phyloP scores from a whole-genome alignment of 192 early-diverging fungal genomes.

The Obelidium mucronatum region DNA sequence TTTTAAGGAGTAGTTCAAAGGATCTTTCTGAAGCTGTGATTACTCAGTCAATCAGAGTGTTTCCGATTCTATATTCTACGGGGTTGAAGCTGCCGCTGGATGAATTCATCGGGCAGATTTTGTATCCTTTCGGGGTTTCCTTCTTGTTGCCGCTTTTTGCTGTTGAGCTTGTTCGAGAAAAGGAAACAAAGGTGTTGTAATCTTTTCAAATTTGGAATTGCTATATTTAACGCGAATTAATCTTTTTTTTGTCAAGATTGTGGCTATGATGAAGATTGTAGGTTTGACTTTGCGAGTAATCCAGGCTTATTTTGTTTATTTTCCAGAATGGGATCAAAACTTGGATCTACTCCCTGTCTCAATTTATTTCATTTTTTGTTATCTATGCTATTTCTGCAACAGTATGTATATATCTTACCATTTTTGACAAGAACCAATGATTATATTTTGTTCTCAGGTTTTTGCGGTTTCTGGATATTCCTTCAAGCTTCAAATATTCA shows the following conservation, averaged over 20 bases:
- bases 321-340: constrained; percentile 65
- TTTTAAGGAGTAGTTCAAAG: constrained; percentile 42
- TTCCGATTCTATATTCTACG: constrained; percentile 61
- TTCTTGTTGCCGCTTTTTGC: constrained; percentile 78
- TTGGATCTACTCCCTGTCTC: constrained; percentile 66
- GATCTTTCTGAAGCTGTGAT: constrained; percentile 51
- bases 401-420: too few species aligned
- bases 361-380: constrained; percentile 69
- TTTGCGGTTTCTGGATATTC: constrained; percentile 52
- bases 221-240: too few species aligned
- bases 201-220: background rate
- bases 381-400: constrained; percentile 65
- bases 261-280: constrained; percentile 79
- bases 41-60: constrained; percentile 67
- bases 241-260: constrained; percentile 47
- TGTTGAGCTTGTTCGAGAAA: constrained; percentile 73
- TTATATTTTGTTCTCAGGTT: too few species aligned
- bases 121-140: constrained; percentile 76
- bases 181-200: constrained; percentile 54
- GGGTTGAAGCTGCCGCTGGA: constrained; percentile 60
- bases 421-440: constrained; percentile 50
- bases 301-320: background rate
- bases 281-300: background rate
- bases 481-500: constrained; percentile 66
- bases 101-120: constrained; percentile 61